Percentiles rank a stretch among this genome's conserved stretches.
phyloP scores from a whole-genome alignment of 108 stramenopile genomes.

The Cyclostephanos invisitatus region DNA sequence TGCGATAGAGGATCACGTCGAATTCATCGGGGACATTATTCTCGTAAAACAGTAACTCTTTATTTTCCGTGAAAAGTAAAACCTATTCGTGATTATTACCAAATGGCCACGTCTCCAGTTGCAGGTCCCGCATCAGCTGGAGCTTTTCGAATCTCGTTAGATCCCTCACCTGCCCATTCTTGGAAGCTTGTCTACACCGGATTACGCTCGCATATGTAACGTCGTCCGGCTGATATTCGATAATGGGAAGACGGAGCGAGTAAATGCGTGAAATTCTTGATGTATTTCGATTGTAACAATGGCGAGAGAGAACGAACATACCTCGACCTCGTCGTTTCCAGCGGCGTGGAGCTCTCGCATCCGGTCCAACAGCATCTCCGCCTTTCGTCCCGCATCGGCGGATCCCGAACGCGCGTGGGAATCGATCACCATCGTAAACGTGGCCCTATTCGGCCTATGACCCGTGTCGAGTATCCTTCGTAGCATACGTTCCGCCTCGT shows the following conservation, averaged over 20 bases:
- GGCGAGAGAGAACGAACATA: background rate
- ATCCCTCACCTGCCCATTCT: slow-evolving; percentile 5
- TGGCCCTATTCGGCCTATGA: slow-evolving; percentile 14
- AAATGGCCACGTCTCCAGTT: slow-evolving; percentile 44
- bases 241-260: background rate
- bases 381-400: slow-evolving; percentile 23
- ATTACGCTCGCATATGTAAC: slow-evolving; percentile 39
- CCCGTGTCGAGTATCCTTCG: background rate
- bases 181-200: slow-evolving; percentile 26
- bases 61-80: background rate
- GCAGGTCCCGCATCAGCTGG: slow-evolving; percentile 29
- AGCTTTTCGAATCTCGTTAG: slow-evolving; percentile 31
- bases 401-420: slow-evolving; percentile 33
- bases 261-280: background rate
- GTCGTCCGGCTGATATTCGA: slow-evolving; percentile 23
- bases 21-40: too few species aligned
- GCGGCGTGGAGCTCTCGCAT: slow-evolving; percentile 51
- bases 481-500: slow-evolving; percentile 41
- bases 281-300: background rate
- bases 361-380: slow-evolving; percentile 36
- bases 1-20: too few species aligned
- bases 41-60: too few species aligned
- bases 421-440: slow-evolving; percentile 68
- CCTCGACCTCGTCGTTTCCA: slow-evolving; percentile 37
- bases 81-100: background rate